Evolutionary conservation across 371 early-diverging fungal genomes (phyloP).

Genomic region (Mortierella sp.): DNA sequence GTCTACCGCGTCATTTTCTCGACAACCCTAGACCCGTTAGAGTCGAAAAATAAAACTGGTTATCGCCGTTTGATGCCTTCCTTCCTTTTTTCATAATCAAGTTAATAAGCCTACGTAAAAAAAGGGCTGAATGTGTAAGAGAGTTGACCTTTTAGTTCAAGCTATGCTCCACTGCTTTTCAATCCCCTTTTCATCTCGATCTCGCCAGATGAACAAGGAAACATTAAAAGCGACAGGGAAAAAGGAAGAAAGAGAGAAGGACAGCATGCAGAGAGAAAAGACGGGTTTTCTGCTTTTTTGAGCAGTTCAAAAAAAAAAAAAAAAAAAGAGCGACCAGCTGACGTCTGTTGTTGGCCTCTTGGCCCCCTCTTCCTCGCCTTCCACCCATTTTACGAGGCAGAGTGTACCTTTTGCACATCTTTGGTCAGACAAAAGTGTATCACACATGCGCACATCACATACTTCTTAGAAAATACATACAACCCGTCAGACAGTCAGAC

Average conservation of each 20-base stretch:
- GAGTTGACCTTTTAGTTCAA: slow-evolving; percentile 3
- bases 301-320: not conserved
- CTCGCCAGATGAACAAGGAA: no score
- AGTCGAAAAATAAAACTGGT: no score
- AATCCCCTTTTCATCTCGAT: not conserved
- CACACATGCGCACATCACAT: not conserved
- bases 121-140: not conserved
- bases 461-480: no score
- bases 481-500: not conserved
- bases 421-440: not conserved
- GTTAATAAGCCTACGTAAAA: not conserved
- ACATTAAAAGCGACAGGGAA: no score
- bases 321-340: not conserved
- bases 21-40: no score
- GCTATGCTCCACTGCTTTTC: not conserved
- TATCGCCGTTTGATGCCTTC: no score
- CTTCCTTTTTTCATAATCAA: not conserved
- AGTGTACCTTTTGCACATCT: not conserved
- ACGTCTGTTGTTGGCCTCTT: not conserved
- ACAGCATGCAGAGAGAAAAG: no score
- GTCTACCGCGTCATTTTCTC: no score
- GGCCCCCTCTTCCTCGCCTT: not conserved
- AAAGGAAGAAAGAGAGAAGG: no score
- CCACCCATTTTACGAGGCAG: not conserved
- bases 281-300: not conserved